Percentiles rank a stretch among this genome's conserved stretches.
These are phyloP conservation scores for Solanum sparsipilum DNA, from an alignment of 257 asterid species.

Conservation along the genomic window DNA sequence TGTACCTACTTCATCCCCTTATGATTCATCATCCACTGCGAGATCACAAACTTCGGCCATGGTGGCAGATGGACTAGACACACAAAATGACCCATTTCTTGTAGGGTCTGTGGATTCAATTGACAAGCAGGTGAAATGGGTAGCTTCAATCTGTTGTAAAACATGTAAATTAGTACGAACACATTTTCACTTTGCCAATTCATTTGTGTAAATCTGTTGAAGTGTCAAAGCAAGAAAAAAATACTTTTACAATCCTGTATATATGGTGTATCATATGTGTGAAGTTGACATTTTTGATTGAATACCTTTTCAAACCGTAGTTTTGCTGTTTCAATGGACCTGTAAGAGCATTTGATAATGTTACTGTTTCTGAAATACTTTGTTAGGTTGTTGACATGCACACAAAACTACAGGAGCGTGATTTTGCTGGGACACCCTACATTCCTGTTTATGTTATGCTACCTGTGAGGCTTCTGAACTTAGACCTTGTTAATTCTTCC, in stretches of 20 bases:
- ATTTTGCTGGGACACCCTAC: conserved; percentile 77
- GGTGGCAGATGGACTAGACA: conserved; percentile 65
- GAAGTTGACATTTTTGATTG: not conserved
- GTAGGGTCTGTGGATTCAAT: conserved; percentile 57
- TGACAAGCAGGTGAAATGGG: conserved; percentile 52
- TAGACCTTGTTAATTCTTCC: not conserved
- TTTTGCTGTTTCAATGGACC: not conserved
- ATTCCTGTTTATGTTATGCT: conserved; percentile 89
- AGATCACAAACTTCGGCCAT: conserved; percentile 59
- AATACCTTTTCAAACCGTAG: not conserved
- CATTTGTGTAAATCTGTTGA: not conserved
- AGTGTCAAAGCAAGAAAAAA: not conserved
- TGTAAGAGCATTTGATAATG: not conserved
- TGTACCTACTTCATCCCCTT: conserved; percentile 67
- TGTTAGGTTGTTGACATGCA: conserved; percentile 59
- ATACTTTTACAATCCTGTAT: not conserved
- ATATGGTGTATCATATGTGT: not conserved
- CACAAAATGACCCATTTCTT: conserved; percentile 73
- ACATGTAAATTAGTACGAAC: not conserved
- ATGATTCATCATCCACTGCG: conserved; percentile 52
- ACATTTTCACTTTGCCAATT: not conserved
- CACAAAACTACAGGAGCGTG: conserved; percentile 58
- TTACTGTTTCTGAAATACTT: conserved; percentile 8
- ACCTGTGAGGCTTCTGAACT: conserved; percentile 62
- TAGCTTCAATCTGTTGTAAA: not conserved